Conservation (phyloP, 2,329 filamentous ascomycete genomes). For the Exophiala mesophila region DNA sequence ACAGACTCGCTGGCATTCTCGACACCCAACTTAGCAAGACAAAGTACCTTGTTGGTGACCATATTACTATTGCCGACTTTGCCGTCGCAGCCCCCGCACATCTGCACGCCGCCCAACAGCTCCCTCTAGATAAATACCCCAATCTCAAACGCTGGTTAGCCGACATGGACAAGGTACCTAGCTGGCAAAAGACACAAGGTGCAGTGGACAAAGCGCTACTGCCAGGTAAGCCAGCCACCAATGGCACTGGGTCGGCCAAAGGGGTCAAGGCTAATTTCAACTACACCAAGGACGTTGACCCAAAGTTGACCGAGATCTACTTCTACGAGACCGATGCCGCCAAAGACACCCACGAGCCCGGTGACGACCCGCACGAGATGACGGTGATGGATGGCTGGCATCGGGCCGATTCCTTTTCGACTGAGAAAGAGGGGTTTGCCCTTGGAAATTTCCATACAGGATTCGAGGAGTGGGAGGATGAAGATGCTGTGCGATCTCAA, state of each 20-base stretch:
- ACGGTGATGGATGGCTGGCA: conserved; percentile 41
- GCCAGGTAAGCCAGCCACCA: conserved; percentile 27
- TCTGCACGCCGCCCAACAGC: conserved; percentile 31
- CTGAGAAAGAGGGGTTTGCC: conserved; percentile 46
- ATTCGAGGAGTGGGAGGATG: conserved; percentile 37
- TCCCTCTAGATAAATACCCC: conserved; percentile 38
- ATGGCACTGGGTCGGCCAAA: conserved; percentile 20
- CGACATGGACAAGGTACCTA: conserved; percentile 34
- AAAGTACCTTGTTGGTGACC: conserved; percentile 35
- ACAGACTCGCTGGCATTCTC: conserved; percentile 36
- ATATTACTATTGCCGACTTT: conserved; percentile 40
- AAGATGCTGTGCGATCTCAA: conserved; percentile 33
- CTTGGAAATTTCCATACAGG: conserved; percentile 38
- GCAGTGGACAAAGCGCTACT: conserved; percentile 37
- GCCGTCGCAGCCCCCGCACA: conserved; percentile 39
- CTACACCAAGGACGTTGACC: conserved; percentile 43
- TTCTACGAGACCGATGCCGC: conserved; percentile 38
- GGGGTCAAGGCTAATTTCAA: conserved; percentile 43
- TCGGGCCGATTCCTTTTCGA: conserved; percentile 39
- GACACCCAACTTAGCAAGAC: conserved; percentile 35
- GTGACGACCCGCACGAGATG: conserved; percentile 36
- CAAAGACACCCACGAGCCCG: conserved; percentile 38
- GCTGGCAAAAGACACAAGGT: conserved; percentile 38
- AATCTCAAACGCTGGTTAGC: conserved; percentile 37
- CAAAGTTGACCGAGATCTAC: conserved; percentile 33